A percentile compares a stretch with the other conserved stretches of the same genome.
These are phyloP conservation scores for Aureobasidium sp. DNA, from an alignment of 2,329 filamentous ascomycete species.

Conservation along the genomic window DNA sequence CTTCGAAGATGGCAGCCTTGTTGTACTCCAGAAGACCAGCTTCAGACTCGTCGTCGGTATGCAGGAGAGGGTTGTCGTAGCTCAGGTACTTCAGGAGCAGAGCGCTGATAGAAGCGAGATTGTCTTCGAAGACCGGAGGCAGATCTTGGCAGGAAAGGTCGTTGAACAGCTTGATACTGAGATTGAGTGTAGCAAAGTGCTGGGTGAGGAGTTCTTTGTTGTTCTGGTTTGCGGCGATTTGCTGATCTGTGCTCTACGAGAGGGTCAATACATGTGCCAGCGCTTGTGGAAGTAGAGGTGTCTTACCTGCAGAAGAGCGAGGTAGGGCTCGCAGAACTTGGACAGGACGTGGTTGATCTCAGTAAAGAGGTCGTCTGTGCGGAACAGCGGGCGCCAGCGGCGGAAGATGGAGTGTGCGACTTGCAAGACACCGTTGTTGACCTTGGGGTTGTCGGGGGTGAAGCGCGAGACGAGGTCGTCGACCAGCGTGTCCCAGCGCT, in stretches of 20 bases:
- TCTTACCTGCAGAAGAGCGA: slow-evolving; percentile 54
- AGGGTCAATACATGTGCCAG: neutral
- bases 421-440: slow-evolving; percentile 91
- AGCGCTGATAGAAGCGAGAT: slow-evolving; percentile 65
- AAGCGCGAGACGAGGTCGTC: slow-evolving; percentile 85
- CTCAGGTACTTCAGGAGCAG: slow-evolving; percentile 88
- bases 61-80: slow-evolving; percentile 76
- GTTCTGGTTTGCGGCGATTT: slow-evolving; percentile 64
- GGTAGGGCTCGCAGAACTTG: slow-evolving; percentile 76
- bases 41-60: slow-evolving; percentile 83
- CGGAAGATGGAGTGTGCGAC: slow-evolving; percentile 98
- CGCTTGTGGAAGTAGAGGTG: no score
- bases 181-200: slow-evolving; percentile 76
- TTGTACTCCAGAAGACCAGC: slow-evolving; percentile 76
- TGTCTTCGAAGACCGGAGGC: slow-evolving; percentile 87
- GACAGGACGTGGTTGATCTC: slow-evolving; percentile 94
- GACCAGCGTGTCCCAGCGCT: slow-evolving; percentile 91
- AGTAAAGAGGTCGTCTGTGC: slow-evolving; percentile 82
- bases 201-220: slow-evolving; percentile 67
- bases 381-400: slow-evolving; percentile 88
- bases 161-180: slow-evolving; percentile 86
- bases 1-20: slow-evolving; percentile 90
- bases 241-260: slow-evolving; percentile 55
- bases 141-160: slow-evolving; percentile 97
- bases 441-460: slow-evolving; percentile 67